A percentile compares a stretch with the other conserved stretches of the same genome.
These are phyloP conservation scores for Pythium angustatum DNA, from an alignment of 352 stramenopile species.

Conservation along the genomic window DNA sequence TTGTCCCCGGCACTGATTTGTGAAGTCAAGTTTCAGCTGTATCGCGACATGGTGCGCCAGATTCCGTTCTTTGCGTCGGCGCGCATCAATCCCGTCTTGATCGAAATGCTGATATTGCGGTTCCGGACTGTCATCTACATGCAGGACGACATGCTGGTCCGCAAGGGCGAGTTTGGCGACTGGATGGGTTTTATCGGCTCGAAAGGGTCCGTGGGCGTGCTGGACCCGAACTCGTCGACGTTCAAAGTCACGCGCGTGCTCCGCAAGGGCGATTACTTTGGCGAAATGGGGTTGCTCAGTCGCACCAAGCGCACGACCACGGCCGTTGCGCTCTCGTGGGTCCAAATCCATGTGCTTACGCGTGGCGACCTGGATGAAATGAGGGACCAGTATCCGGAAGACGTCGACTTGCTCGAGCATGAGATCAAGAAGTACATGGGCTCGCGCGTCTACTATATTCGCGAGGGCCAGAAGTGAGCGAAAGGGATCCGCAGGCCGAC, in stretches of 20 bases:
- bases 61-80: slow-evolving; percentile 71
- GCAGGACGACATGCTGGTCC: slow-evolving; percentile 78
- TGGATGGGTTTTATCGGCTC: slow-evolving; percentile 86
- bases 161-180: slow-evolving; percentile 76
- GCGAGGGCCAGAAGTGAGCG: neutral
- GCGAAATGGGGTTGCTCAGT: slow-evolving; percentile 62
- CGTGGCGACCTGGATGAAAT: slow-evolving; percentile 63
- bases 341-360: slow-evolving; percentile 71
- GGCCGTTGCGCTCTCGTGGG: slow-evolving; percentile 65
- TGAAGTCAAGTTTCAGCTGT: slow-evolving; percentile 80
- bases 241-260: slow-evolving; percentile 71
- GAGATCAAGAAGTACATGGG: slow-evolving; percentile 47
- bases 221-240: slow-evolving; percentile 50
- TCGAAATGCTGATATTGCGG: slow-evolving; percentile 75
- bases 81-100: slow-evolving; percentile 65
- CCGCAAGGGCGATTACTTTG: slow-evolving; percentile 72
- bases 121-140: slow-evolving; percentile 78
- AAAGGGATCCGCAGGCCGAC: no score
- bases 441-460: slow-evolving; percentile 6
- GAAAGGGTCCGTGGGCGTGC: slow-evolving; percentile 62
- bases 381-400: slow-evolving; percentile 58
- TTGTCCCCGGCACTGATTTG: slow-evolving; percentile 70
- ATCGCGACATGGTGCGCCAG: slow-evolving; percentile 75
- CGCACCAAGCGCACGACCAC: slow-evolving; percentile 63
- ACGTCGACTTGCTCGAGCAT: slow-evolving; percentile 51